phyloP scores from a whole-genome alignment of 345 rosid species.

The Arabis hirsuta region DNA sequence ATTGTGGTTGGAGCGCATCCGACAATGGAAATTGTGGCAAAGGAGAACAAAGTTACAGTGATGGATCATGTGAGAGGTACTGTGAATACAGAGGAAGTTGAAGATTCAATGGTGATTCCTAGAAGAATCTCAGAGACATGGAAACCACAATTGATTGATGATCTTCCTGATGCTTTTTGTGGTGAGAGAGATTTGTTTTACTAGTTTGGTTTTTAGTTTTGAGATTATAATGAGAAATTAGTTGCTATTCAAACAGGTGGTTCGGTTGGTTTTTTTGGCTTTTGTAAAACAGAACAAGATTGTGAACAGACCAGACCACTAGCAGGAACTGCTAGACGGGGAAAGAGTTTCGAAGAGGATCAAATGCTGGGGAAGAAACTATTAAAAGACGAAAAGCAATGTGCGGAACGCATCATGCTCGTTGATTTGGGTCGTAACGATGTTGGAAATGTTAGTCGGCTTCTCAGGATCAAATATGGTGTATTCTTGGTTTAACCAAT shows the following conservation, averaged over 20 bases:
- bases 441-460: constrained; percentile 73
- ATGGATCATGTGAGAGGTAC: constrained; percentile 66
- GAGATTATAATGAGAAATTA: neutral
- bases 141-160: constrained; percentile 72
- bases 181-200: constrained; percentile 47
- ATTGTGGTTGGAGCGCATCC: constrained; percentile 85
- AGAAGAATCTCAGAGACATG: constrained; percentile 67
- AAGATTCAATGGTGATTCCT: constrained; percentile 84
- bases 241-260: constrained; percentile 53
- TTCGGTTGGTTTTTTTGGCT: neutral
- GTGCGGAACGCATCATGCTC: constrained; percentile 94
- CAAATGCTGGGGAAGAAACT: constrained; percentile 64
- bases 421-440: constrained; percentile 95
- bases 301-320: constrained; percentile 63
- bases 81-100: constrained; percentile 68
- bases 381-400: constrained; percentile 74
- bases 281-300: constrained; percentile 56
- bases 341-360: constrained; percentile 78
- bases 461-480: too few species aligned
- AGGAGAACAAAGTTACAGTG: constrained; percentile 70
- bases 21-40: constrained; percentile 78
- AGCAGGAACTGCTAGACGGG: constrained; percentile 88
- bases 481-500: too few species aligned
- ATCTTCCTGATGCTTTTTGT: constrained; percentile 84
- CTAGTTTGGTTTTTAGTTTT: neutral